Evolutionary conservation across 225 moss, liverwort and hornwort species (phyloP), one percentile per base, ranked within the genome.

Genomic region (Sphagnum tenellum): DNA sequence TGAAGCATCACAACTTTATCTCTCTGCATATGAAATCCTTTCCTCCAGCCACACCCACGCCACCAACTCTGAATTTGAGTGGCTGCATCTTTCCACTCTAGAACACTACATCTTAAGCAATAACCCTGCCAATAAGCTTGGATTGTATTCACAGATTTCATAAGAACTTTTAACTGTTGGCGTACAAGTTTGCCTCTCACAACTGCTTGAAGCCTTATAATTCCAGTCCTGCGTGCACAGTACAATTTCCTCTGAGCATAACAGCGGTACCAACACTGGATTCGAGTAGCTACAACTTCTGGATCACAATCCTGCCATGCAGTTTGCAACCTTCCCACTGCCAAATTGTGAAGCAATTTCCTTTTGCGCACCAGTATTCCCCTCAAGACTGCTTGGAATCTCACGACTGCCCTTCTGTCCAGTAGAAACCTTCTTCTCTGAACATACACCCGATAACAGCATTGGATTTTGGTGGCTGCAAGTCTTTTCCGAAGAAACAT

Each of bases 41-140:
- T 75, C 60, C 70, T 79, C 57, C 74, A 73, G 58, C 70, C 56
- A 74, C 67, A 70, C 47, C 72, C 62, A 70, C 74, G 61, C 64
- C 70, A 74, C 50, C 44, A 62, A 55, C 74, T 77, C 54, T 83
- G 83, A 66, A 84, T 84, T 11, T 48, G 66, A 50, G 70, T 62
- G 50, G 76, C 78, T 45, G 83, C 79, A 3, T 53, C 46, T 47
- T 53, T 65, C 60, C 52, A 65, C 12, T 57, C 46, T 55, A 61
- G 52, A 45, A 81, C 63, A 50, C 61, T 68, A 11, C 66, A 59
- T 70, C 74, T 81, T 12, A 62, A 46, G 60, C 54, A 73, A 46
- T 49, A 69, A 46, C 80, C 74, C 69, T 77, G 81, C 81, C 76
- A 81, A 12, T 66, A 50, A 44, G 81, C 74, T 67, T 81, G 77